Conservation (phyloP, 2,329 filamentous ascomycete genomes). For the Aspergillus sp. region DNA sequence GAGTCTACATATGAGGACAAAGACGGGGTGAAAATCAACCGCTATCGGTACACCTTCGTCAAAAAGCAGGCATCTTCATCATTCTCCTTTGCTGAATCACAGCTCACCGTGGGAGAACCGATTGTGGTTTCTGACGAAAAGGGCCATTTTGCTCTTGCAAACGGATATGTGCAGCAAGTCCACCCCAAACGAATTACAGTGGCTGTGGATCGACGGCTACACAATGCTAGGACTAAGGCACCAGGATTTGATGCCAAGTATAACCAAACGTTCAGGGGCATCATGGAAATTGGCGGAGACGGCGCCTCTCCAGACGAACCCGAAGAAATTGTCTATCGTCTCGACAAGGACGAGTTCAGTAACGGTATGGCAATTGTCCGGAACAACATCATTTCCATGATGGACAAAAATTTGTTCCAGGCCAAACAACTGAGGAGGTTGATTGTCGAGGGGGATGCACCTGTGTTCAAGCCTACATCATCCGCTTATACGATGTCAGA, state of each 20-base stretch:
- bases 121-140: conserved; percentile 95
- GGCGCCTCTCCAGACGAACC: conserved; percentile 37
- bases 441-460: conserved; percentile 71
- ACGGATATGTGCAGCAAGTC: conserved; percentile 81
- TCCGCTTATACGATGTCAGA: conserved; percentile 60
- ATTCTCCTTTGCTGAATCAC: conserved; percentile 88
- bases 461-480: conserved; percentile 64
- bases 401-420: conserved; percentile 71
- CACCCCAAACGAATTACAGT: conserved; percentile 74
- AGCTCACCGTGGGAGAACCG: conserved; percentile 80
- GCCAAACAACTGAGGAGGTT: conserved; percentile 69
- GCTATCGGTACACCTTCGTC: conserved; percentile 78
- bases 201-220: conserved; percentile 82
- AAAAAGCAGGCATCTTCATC: conserved; percentile 59
- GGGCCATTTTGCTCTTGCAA: conserved; percentile 90
- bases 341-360: conserved; percentile 98
- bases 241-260: conserved; percentile 67
- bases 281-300: conserved; percentile 74
- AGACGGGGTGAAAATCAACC: conserved; percentile 77
- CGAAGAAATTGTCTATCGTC: conserved; percentile 63
- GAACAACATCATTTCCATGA: conserved; percentile 89
- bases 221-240: conserved; percentile 74
- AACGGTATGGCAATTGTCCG: conserved; percentile 94
- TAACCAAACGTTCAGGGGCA: conserved; percentile 85
- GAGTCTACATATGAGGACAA: conserved; percentile 67